These are phyloP conservation scores for Cardiospermum halicacabum DNA, from an alignment of 345 rosid genomes.

Conservation along the genomic window DNA sequence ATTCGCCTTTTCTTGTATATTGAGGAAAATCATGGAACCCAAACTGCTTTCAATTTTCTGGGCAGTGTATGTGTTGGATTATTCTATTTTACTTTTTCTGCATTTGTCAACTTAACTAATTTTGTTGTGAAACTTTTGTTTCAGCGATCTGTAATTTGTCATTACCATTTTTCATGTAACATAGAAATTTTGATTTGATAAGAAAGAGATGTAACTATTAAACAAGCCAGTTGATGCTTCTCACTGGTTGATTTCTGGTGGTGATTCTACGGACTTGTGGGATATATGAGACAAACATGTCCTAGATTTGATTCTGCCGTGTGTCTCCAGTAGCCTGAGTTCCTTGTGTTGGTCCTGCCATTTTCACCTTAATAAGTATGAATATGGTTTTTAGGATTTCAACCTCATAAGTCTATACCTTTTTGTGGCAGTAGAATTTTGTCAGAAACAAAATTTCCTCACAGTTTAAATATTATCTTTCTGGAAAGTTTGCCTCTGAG, in stretches of 20 bases:
- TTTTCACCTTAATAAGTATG: not conserved
- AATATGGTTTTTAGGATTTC: not conserved
- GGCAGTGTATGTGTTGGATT: conserved; percentile 56
- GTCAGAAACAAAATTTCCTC: not conserved
- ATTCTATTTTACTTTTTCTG: not conserved
- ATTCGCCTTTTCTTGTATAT: conserved; percentile 78
- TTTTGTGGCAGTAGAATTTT: not conserved
- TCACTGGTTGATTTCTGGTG: not conserved
- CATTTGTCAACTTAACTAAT: conserved; percentile 2
- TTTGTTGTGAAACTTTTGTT: conserved; percentile 6
- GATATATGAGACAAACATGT: not conserved
- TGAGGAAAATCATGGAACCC: conserved; percentile 78
- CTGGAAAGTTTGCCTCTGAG: not conserved
- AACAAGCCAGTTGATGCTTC: not conserved
- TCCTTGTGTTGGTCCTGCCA: not conserved
- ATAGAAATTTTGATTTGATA: conserved; percentile 4
- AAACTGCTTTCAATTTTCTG: conserved; percentile 80
- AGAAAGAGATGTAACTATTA: conserved; percentile 1
- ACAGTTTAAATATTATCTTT: not conserved
- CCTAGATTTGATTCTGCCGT: not conserved
- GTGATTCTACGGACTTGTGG: not conserved
- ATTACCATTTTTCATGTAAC: conserved; percentile 13
- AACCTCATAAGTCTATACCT: not conserved
- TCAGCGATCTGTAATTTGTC: conserved; percentile 4
- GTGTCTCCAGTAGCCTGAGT: not conserved